Evolutionary conservation across 2,329 filamentous ascomycete genomes (phyloP).

Genomic region (Chrysosphaeria jannelii): DNA sequence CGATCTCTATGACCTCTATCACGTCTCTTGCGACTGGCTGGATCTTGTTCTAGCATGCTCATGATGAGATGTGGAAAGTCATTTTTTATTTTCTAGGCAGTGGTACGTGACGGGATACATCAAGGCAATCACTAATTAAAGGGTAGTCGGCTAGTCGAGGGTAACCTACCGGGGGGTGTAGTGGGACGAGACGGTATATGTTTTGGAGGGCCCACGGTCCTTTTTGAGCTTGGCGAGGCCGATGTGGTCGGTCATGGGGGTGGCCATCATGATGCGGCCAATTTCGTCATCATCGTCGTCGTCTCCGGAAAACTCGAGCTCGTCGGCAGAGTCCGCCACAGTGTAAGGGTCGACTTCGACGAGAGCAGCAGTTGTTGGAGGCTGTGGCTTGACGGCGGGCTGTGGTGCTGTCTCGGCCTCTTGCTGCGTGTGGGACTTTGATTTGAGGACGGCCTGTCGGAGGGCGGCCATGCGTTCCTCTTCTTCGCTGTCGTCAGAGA

Average conservation of each 20-base stretch:
- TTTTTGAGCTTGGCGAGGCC: conserved; percentile 29
- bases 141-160: too few species aligned
- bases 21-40: neutral
- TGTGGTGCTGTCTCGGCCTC: too few species aligned
- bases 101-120: too few species aligned
- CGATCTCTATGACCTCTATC: neutral
- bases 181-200: too few species aligned
- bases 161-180: too few species aligned
- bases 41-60: too few species aligned
- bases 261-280: conserved; percentile 77
- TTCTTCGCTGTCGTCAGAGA: conserved; percentile 57
- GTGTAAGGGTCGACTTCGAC: conserved; percentile 28
- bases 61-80: too few species aligned
- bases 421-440: conserved; percentile 51
- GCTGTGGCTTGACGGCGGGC: conserved; percentile 15
- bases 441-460: conserved; percentile 62
- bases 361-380: conserved; percentile 24
- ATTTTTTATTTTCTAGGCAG: too few species aligned
- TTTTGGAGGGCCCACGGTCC: too few species aligned
- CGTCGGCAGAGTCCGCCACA: conserved; percentile 1
- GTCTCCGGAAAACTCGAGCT: neutral
- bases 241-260: conserved; percentile 61
- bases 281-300: conserved; percentile 47
- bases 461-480: conserved; percentile 60
- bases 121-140: too few species aligned